Evolutionary conservation across 306 rosid genomes (phyloP), one percentile per base, ranked within the genome.

Genomic region (Morella rubra): DNA sequence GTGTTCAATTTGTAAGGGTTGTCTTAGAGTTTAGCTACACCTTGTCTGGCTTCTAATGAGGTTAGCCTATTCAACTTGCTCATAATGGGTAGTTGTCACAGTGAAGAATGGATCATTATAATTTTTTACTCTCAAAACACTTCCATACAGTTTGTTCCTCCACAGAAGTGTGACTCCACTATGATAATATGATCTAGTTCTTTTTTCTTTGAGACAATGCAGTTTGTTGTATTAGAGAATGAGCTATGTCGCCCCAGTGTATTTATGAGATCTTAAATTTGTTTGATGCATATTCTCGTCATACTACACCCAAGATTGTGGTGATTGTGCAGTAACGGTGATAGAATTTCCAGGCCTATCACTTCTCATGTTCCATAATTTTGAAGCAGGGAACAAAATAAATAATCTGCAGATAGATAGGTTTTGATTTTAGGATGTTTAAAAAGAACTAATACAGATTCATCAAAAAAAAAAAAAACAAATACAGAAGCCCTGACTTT

Each of bases 401-500:
- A 37, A 76, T 72, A 37, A 79, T 59, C 55, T 18, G 72, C 2
- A 71, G 3, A 18, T 59, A 16, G 66, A 22, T 53, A 15, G 27
- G 22, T 24, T 7, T 59, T 18, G 27, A 32, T 67, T 32, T 70
- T 16, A 60, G 72, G 41, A 66, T 14, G 46, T 55, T 76, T 72
- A 74, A 27, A 22, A 3, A 2, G 2, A 32, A 32, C 37, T 32
- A 32, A 32, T 32, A 32, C 40, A 46, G 59, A 46, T n/a, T n/a
- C n/a, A n/a, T n/a, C n/a, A n/a, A n/a, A n/a, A n/a, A n/a, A n/a
- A 74, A 27, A 22, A 3, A 2, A 32, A 32, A 32, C 37, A 2
- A 32, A 32, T 32, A 32, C 40, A 46, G 59, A 46, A 55, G 50
- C 45, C 69, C 64, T 74, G 46, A 79, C 65, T 53, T 60, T 73